Evolutionary conservation across 2,329 filamentous ascomycete genomes (phyloP).

Genomic region (Aspergillus proliferans): DNA sequence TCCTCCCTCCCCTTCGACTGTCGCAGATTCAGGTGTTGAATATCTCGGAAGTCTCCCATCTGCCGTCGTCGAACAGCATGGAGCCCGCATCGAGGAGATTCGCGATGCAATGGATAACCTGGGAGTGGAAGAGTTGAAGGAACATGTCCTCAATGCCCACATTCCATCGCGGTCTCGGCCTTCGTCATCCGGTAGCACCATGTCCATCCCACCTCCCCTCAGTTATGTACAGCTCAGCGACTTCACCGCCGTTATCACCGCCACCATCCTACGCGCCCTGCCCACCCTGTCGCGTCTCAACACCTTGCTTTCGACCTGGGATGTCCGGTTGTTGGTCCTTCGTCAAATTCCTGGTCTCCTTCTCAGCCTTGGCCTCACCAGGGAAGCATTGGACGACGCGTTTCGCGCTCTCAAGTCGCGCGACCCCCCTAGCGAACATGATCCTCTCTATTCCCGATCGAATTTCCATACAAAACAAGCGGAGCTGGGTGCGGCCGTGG

Average conservation of each 20-base stretch:
- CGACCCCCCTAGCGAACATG: constrained; percentile 18
- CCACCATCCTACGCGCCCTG: constrained; percentile 81
- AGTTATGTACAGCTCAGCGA: constrained; percentile 73
- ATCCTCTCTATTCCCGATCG: constrained; percentile 24
- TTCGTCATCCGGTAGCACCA: constrained; percentile 38
- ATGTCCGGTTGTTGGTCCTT: constrained; percentile 66
- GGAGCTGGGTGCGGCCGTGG: constrained; percentile 63
- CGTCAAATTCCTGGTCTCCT: constrained; percentile 66
- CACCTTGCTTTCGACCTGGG: constrained; percentile 71
- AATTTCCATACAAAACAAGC: constrained; percentile 42
- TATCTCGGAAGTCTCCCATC: constrained; percentile 68
- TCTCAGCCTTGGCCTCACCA: constrained; percentile 49
- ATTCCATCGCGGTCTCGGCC: constrained; percentile 57
- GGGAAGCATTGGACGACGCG: constrained; percentile 29
- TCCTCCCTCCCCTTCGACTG: constrained; percentile 16
- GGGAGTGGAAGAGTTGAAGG: constrained; percentile 70
- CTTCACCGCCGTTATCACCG: constrained; percentile 81
- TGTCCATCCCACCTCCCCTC: constrained; percentile 36
- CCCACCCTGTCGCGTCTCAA: constrained; percentile 72
- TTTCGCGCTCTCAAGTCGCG: constrained; percentile 22
- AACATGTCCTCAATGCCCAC: constrained; percentile 76
- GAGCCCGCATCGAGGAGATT: constrained; percentile 69
- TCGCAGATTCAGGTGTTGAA: constrained; percentile 19
- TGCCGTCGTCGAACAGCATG: constrained; percentile 60
- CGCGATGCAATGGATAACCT: constrained; percentile 41